These are phyloP conservation scores for Arthromyces matolae DNA, from an alignment of 768 basidiomycete species.

Conservation along the genomic window DNA sequence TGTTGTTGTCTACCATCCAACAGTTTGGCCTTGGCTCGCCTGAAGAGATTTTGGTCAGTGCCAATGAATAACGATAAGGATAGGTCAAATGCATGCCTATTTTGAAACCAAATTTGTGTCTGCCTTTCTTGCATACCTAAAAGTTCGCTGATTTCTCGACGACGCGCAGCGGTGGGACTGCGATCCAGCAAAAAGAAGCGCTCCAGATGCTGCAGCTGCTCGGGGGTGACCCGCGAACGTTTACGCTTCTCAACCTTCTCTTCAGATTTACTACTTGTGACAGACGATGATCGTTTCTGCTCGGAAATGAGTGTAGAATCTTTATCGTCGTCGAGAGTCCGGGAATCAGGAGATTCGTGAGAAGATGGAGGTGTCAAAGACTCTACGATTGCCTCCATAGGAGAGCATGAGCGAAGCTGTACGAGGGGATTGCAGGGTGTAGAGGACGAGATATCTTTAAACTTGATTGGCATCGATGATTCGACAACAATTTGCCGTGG, in stretches of 20 bases:
- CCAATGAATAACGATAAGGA: not conserved
- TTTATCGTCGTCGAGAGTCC: conserved; percentile 26
- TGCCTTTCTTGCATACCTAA: conserved; percentile 85
- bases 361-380: conserved; percentile 10
- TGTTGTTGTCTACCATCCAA: conserved; percentile 53
- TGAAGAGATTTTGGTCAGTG: conserved; percentile 24
- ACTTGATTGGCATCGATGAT: conserved; percentile 10
- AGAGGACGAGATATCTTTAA: conserved; percentile 1
- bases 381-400: not conserved
- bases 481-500: conserved; percentile 21
- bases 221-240: conserved; percentile 74
- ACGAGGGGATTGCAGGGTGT: conserved; percentile 21
- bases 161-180: conserved; percentile 65
- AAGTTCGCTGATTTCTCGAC: conserved; percentile 69
- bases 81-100: conserved; percentile 45
- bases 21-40: conserved; percentile 80
- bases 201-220: conserved; percentile 76
- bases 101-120: conserved; percentile 90
- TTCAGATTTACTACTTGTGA: conserved; percentile 26
- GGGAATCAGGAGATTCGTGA: conserved; percentile 10
- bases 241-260: conserved; percentile 72
- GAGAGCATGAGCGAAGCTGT: conserved; percentile 19
- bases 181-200: conserved; percentile 63
- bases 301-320: conserved; percentile 33
- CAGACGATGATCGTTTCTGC: conserved; percentile 29